Conservation (phyloP, 108 stramenopile species). For the Discostella stelligeroides region DNA sequence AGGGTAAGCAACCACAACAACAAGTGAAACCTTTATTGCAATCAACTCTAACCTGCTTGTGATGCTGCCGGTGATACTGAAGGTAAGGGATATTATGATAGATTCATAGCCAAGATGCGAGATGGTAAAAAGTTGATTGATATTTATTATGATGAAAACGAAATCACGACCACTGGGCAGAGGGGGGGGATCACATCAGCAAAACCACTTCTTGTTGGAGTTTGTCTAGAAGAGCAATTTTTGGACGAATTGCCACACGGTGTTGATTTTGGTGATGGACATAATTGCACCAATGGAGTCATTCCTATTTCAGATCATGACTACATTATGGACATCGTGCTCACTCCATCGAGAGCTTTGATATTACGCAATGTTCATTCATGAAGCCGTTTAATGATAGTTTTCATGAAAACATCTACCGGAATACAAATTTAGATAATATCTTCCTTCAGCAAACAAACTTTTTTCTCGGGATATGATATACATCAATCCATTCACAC, state of each 20-base stretch:
- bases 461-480: too few species aligned
- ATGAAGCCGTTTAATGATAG: too few species aligned
- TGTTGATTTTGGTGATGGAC: slow-evolving; percentile 27
- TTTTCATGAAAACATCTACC: too few species aligned
- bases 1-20: slow-evolving; percentile 43
- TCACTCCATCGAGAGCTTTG: slow-evolving; percentile 42
- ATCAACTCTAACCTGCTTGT: too few species aligned
- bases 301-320: slow-evolving; percentile 74
- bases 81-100: slow-evolving; percentile 89
- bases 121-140: neutral
- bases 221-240: slow-evolving; percentile 70
- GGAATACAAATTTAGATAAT: too few species aligned
- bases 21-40: too few species aligned
- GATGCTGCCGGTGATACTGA: too few species aligned
- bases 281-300: slow-evolving; percentile 1
- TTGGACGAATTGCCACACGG: slow-evolving; percentile 17
- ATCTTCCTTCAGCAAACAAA: too few species aligned
- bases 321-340: slow-evolving; percentile 69
- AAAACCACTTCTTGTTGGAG: slow-evolving; percentile 69
- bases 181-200: slow-evolving; percentile 3
- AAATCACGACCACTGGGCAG: neutral
- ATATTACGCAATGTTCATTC: slow-evolving; percentile 3
- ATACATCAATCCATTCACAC: too few species aligned
- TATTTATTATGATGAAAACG: neutral
- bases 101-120: slow-evolving; percentile 79